Evolutionary conservation across 371 early-diverging fungal species (phyloP).

Genomic region (Sporodiniella umbellata): DNA sequence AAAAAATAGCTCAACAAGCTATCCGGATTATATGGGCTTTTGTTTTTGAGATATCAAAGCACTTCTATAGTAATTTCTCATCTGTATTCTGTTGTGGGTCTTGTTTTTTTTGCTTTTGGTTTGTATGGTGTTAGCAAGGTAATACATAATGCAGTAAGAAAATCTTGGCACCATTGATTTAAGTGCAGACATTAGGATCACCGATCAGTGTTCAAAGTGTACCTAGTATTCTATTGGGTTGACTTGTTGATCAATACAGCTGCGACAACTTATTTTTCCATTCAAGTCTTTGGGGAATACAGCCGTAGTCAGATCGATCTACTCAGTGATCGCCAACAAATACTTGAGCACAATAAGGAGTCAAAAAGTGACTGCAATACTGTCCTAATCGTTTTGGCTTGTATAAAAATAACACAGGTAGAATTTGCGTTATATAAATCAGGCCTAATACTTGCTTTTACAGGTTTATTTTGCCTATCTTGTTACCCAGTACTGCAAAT

Average conservation of each 20-base stretch:
- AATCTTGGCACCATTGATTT: not conserved
- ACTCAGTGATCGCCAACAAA: conserved; percentile 27
- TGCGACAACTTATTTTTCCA: conserved; percentile 34
- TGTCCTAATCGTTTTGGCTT: conserved; percentile 35
- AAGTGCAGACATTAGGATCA: conserved; percentile 14
- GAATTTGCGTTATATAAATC: conserved; percentile 2
- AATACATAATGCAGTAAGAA: not conserved
- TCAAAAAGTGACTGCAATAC: conserved; percentile 39
- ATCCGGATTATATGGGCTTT: conserved; percentile 42
- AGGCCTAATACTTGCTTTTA: not conserved
- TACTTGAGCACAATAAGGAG: conserved; percentile 20
- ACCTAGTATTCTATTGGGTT: conserved; percentile 40
- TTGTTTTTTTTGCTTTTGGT: conserved; percentile 30
- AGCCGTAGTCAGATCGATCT: conserved; percentile 40
- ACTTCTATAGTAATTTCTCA: conserved; percentile 23
- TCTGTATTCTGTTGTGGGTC: conserved; percentile 29
- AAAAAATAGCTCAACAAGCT: conserved; percentile 36
- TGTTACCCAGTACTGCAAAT: conserved; percentile 33
- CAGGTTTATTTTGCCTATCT: conserved; percentile 46
- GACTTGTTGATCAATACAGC: conserved; percentile 36
- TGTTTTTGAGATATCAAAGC: conserved; percentile 34
- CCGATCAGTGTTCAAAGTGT: conserved; percentile 28
- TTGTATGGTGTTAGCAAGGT: conserved; percentile 40
- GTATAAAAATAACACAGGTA: conserved; percentile 41
- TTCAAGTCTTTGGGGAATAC: conserved; percentile 42